Evolutionary conservation across 2,329 filamentous ascomycete genomes (phyloP), one percentile per base, ranked within the genome.

Genomic region (Colletotrichum gloeosporioides): DNA sequence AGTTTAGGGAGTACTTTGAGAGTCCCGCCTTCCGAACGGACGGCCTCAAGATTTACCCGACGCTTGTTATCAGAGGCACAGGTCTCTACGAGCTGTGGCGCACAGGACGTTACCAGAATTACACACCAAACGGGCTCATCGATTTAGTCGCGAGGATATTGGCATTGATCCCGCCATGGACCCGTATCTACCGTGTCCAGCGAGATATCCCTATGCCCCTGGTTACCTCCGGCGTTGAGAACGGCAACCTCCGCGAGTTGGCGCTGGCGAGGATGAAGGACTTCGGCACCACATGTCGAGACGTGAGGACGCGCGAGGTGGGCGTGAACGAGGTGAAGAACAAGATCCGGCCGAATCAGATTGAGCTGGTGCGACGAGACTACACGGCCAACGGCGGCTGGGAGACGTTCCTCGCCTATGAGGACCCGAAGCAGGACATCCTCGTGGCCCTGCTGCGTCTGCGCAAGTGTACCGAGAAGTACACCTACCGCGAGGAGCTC

Each of bases 201-300:
- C 93, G 97, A 84, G 97, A 99, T 86, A 99, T 99, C 75, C 97
- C 97, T n/a, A 99, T 99, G 97, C 97, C 97, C 1, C 90, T 99
- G 29, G 98, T 99, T n/a, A 99, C 97, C 0, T 98, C 96, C 1
- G 97, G 97, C 55, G 97, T 99, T 1, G 97, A 99, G 86, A 99
- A 99, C 80, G 97, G 97, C 77, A 99, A 99, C 83, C 88, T 99
- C 53, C 93, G 97, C 77, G 97, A 99, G 85, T 88, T 99, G 65
- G 96, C 97, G 1, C 88, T 99, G 71, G 96, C 96, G n/a, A 91
- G 97, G 27, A 99, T 99, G 98, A 98, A 98, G 85, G 97, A 99
- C 84, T 99, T 99, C 80, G 98, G 98, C 66, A 99, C 97, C 0
- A 95, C 95, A 1, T 99, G 98, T 83, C 95, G 98, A 78, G 97